Percentiles rank a stretch among this genome's conserved stretches.
Conservation (phyloP, 352 stramenopile species). For the Globisporangium lucens region DNA sequence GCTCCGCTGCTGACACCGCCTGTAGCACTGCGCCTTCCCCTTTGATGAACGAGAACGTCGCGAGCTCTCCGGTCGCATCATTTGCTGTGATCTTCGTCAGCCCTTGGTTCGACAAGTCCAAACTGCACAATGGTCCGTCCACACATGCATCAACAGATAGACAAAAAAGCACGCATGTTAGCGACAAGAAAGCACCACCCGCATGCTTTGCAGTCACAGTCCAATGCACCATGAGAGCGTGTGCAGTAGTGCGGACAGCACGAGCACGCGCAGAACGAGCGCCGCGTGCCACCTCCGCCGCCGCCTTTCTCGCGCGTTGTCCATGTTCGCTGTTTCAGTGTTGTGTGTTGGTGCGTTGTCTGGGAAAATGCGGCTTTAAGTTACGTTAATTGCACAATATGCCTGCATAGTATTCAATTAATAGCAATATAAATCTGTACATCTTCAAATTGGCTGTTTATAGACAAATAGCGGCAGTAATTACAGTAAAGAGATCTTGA, state of each 20-base stretch:
- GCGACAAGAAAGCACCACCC: background rate
- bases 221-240: slow-evolving; percentile 2
- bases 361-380: background rate
- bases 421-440: background rate
- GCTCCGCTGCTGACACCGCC: slow-evolving; percentile 18
- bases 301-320: background rate
- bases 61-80: background rate
- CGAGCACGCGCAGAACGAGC: slow-evolving; percentile 9
- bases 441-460: background rate
- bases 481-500: slow-evolving; percentile 4
- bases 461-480: background rate
- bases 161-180: background rate
- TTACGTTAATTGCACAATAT: no score
- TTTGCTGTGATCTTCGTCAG: slow-evolving; percentile 35
- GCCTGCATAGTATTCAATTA: no score
- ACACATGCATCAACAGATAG: background rate
- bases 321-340: slow-evolving; percentile 5
- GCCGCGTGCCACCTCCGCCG: background rate
- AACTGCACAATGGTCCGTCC: slow-evolving; percentile 16
- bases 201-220: background rate
- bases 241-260: slow-evolving; percentile 3
- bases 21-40: slow-evolving; percentile 9
- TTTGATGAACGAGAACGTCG: slow-evolving; percentile 33
- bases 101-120: slow-evolving; percentile 33
- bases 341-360: background rate